phyloP scores from a whole-genome alignment of 768 basidiomycete species.

The Leccinum fibrillosum region DNA sequence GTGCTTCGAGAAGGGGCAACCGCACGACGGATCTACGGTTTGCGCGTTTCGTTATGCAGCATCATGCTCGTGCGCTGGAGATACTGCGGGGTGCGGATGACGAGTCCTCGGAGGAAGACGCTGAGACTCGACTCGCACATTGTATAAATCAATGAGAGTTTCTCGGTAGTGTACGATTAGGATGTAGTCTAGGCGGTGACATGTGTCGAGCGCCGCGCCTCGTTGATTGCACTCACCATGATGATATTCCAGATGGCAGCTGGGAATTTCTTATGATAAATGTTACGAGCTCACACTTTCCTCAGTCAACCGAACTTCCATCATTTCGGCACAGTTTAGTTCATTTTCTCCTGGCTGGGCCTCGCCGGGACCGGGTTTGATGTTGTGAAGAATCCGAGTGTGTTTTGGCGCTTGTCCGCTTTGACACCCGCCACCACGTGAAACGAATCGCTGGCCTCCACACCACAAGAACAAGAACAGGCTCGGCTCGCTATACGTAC shows the following conservation, averaged over 20 bases:
- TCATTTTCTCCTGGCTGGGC: conserved; percentile 18
- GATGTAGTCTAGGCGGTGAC: not conserved
- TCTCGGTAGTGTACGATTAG: conserved; percentile 1
- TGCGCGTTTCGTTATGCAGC: conserved; percentile 31
- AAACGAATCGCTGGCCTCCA: conserved; percentile 21
- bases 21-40: conserved; percentile 23
- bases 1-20: conserved; percentile 28
- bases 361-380: conserved; percentile 22
- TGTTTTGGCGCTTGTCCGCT: conserved; percentile 24
- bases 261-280: conserved; percentile 31
- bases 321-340: conserved; percentile 19
- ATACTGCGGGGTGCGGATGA: conserved; percentile 23
- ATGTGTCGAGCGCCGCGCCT: conserved; percentile 7
- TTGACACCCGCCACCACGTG: conserved; percentile 32
- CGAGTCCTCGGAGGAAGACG: conserved; percentile 18
- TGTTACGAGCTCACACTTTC: conserved; percentile 17
- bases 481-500: conserved; percentile 12
- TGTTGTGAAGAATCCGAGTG: conserved; percentile 27
- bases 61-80: conserved; percentile 26
- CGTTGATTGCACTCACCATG: conserved; percentile 2
- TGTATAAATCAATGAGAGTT: conserved; percentile 29
- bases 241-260: conserved; percentile 2
- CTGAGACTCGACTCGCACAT: conserved; percentile 23
- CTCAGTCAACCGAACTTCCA: conserved; percentile 19
- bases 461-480: conserved; percentile 17